Evolutionary conservation across 805 yeast species (phyloP).

Genomic region (Debaryomyces maramus): DNA sequence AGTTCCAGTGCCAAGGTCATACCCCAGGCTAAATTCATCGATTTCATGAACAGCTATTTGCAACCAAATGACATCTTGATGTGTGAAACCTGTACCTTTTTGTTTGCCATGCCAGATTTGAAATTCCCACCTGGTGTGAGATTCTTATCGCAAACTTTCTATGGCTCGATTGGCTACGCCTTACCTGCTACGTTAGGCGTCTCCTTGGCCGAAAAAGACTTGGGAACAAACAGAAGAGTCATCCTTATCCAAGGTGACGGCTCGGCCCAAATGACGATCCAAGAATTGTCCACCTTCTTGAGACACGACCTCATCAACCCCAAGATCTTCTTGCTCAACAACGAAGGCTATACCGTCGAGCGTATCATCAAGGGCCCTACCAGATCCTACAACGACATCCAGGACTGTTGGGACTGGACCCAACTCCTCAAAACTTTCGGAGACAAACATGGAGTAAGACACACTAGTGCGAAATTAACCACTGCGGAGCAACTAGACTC

Average conservation of each 20-base stretch:
- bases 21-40: constrained; percentile 35
- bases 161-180: constrained; percentile 86
- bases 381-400: constrained; percentile 77
- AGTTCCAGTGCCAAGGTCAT: constrained; percentile 11
- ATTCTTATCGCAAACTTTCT: constrained; percentile 68
- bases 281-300: constrained; percentile 70
- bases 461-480: constrained; percentile 20
- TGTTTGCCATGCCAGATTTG: constrained; percentile 73
- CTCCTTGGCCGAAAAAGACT: constrained; percentile 67
- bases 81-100: constrained; percentile 80
- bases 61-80: constrained; percentile 69
- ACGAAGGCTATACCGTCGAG: constrained; percentile 88
- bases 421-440: constrained; percentile 67
- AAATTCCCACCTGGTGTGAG: constrained; percentile 55
- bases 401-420: constrained; percentile 81
- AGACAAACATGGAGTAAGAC: constrained; percentile 28
- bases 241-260: constrained; percentile 88
- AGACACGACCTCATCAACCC: constrained; percentile 58
- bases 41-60: constrained; percentile 37
- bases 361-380: constrained; percentile 79
- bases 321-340: constrained; percentile 73
- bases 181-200: constrained; percentile 86
- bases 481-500: constrained; percentile 21
- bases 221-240: constrained; percentile 51
- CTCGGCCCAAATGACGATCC: constrained; percentile 91